Conservation (phyloP, 2,329 filamentous ascomycete species). For the Trematosphaeria pertusa region DNA sequence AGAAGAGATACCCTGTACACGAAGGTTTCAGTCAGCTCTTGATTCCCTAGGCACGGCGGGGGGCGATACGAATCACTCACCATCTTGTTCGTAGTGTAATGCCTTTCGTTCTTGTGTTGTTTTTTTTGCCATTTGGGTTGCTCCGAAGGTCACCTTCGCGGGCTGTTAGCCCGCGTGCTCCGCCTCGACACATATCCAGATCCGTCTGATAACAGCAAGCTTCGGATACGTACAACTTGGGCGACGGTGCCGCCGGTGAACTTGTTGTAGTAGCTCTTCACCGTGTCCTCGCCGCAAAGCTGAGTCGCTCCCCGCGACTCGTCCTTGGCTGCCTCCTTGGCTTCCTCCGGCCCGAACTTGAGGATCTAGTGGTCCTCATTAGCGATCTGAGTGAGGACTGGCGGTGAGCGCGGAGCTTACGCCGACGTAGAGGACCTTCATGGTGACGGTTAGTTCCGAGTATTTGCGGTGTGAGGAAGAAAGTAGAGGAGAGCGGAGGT, state of each 20-base stretch:
- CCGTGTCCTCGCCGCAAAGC: too few species aligned
- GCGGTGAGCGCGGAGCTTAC: constrained; percentile 60
- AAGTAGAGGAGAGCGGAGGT: background rate
- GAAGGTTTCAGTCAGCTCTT: background rate
- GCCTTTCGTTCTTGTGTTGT: constrained; percentile 82
- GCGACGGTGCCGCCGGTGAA: constrained; percentile 67
- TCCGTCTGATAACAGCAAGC: too few species aligned
- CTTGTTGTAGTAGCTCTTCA: constrained; percentile 77
- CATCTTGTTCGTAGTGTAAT: constrained; percentile 64
- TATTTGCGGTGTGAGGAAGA: background rate
- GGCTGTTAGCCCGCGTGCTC: constrained; percentile 15
- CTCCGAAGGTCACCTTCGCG: constrained; percentile 78
- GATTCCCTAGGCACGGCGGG: background rate
- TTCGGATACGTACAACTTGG: constrained; percentile 41
- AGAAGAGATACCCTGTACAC: constrained; percentile 66
- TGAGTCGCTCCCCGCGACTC: too few species aligned
- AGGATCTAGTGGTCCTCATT: constrained; percentile 66
- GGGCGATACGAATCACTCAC: constrained; percentile 2
- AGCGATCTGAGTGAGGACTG: constrained; percentile 16
- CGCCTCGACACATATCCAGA: background rate
- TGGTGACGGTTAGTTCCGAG: constrained; percentile 49
- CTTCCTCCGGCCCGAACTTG: too few species aligned
- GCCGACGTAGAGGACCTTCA: constrained; percentile 90
- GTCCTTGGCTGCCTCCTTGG: too few species aligned
- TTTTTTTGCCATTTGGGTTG: constrained; percentile 85